Conservation (phyloP, 2,329 filamentous ascomycete genomes). For the Penicillium italicum region DNA sequence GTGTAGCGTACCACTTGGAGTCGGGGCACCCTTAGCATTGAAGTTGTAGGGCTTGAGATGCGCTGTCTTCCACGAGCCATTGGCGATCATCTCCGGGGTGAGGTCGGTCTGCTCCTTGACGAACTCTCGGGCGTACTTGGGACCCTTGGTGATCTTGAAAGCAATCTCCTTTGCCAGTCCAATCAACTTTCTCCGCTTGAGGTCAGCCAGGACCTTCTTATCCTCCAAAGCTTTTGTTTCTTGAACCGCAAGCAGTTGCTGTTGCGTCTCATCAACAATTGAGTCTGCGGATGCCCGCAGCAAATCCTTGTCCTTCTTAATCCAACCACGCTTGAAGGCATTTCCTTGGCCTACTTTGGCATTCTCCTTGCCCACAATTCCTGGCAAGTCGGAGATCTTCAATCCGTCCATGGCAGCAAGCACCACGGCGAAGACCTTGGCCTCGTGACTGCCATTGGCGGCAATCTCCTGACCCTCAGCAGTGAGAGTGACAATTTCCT, state of each 20-base stretch:
- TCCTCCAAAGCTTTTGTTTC: slow-evolving; percentile 67
- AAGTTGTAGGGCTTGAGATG: slow-evolving; percentile 84
- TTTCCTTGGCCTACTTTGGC: slow-evolving; percentile 79
- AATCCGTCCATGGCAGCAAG: slow-evolving; percentile 71
- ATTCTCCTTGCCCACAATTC: slow-evolving; percentile 46
- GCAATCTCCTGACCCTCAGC: slow-evolving; percentile 69
- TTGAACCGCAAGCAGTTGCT: slow-evolving; percentile 71
- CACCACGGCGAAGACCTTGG: slow-evolving; percentile 74
- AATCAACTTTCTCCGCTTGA: slow-evolving; percentile 90
- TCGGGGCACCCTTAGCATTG: slow-evolving; percentile 60
- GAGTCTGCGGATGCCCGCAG: slow-evolving; percentile 59
- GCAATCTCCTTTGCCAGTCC: slow-evolving; percentile 76
- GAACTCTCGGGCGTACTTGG: slow-evolving; percentile 84
- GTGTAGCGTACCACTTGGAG: slow-evolving; percentile 50
- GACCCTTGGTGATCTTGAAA: slow-evolving; percentile 79
- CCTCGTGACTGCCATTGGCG: slow-evolving; percentile 74
- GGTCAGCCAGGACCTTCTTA: slow-evolving; percentile 70
- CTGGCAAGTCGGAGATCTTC: slow-evolving; percentile 67
- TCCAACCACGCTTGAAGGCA: slow-evolving; percentile 75
- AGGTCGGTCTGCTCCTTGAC: slow-evolving; percentile 92
- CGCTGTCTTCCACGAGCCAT: slow-evolving; percentile 86
- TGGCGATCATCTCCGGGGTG: slow-evolving; percentile 84
- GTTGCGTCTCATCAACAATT: slow-evolving; percentile 74
- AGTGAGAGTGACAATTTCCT: slow-evolving; percentile 73
- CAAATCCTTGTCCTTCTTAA: slow-evolving; percentile 60